phyloP scores from a whole-genome alignment of 805 yeast species.

The Clavispora phyllophila region DNA sequence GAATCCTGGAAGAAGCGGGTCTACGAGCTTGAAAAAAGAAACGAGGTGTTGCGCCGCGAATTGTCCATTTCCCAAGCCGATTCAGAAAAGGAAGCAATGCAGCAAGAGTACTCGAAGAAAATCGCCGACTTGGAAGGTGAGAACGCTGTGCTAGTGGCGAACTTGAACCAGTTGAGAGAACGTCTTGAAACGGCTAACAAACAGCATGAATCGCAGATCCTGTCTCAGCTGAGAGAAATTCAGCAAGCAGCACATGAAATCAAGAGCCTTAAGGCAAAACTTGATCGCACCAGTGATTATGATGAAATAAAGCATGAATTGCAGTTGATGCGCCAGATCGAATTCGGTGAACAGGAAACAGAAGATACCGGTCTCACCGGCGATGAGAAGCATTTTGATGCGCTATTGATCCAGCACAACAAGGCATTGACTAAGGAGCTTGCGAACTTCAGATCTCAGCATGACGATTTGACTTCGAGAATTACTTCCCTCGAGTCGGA shows the following conservation, averaged over 20 bases:
- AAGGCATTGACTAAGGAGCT: constrained; percentile 68
- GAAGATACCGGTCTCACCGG: constrained; percentile 20
- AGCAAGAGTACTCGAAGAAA: constrained; percentile 40
- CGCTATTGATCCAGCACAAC: constrained; percentile 64
- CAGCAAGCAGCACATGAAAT: constrained; percentile 47
- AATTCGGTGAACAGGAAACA: constrained; percentile 47
- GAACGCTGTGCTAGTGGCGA: constrained; percentile 57
- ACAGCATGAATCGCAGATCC: constrained; percentile 29
- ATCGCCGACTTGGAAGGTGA: constrained; percentile 61
- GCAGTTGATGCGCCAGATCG: constrained; percentile 64
- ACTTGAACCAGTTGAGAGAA: constrained; percentile 46
- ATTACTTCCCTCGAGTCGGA: constrained; percentile 37
- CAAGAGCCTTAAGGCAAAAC: constrained; percentile 42
- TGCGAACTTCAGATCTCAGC: constrained; percentile 58
- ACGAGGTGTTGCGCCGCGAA: constrained; percentile 66
- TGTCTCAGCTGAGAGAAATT: constrained; percentile 41
- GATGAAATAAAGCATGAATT: constrained; percentile 77
- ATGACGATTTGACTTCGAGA: constrained; percentile 40
- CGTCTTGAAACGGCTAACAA: constrained; percentile 17
- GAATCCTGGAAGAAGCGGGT: constrained; percentile 65
- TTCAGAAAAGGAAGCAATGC: constrained; percentile 34
- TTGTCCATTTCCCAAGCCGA: constrained; percentile 51
- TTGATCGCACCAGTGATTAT: constrained; percentile 59
- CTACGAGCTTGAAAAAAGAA: constrained; percentile 69
- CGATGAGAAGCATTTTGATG: constrained; percentile 42